Conservation (phyloP, 2,329 filamentous ascomycete species). For the Fusarium verrucosum region DNA sequence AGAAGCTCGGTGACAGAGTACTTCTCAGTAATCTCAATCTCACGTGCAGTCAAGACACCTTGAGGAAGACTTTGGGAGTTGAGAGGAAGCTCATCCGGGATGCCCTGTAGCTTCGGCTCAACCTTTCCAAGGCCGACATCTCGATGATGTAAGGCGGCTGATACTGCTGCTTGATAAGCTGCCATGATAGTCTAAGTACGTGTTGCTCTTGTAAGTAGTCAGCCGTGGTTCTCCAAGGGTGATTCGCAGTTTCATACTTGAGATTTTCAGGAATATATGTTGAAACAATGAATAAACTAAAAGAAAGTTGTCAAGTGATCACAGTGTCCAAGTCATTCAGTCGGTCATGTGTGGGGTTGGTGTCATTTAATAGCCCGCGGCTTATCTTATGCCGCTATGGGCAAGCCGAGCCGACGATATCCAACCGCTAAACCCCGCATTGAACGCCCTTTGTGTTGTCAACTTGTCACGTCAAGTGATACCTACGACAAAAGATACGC, state of each 20-base stretch:
- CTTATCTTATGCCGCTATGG: slow-evolving; percentile 14
- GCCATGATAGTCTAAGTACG: neutral
- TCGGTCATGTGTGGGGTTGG: slow-evolving; percentile 19
- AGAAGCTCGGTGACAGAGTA: slow-evolving; percentile 41
- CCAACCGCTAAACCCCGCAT: slow-evolving; percentile 25
- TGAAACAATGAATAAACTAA: neutral
- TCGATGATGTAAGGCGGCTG: slow-evolving; percentile 17
- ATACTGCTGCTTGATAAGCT: slow-evolving; percentile 22
- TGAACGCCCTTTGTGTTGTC: slow-evolving; percentile 17
- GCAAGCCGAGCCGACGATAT: slow-evolving; percentile 27
- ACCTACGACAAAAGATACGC: neutral
- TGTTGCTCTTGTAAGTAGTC: neutral
- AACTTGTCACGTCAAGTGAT: slow-evolving; percentile 12
- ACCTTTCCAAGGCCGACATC: slow-evolving; percentile 43
- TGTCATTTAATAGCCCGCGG: slow-evolving; percentile 11
- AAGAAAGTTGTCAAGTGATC: neutral
- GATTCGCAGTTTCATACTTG: no score
- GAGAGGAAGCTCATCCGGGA: slow-evolving; percentile 35
- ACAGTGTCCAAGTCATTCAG: slow-evolving; percentile 1
- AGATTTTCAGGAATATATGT: neutral
- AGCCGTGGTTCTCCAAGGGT: neutral
- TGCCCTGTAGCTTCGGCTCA: slow-evolving; percentile 38
- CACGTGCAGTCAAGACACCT: slow-evolving; percentile 37
- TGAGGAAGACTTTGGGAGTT: slow-evolving; percentile 39
- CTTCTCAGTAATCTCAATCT: slow-evolving; percentile 45